A percentile compares a stretch with the other conserved stretches of the same genome.
phyloP scores from a whole-genome alignment of 768 basidiomycete genomes.

The Tulasnella sp. region DNA sequence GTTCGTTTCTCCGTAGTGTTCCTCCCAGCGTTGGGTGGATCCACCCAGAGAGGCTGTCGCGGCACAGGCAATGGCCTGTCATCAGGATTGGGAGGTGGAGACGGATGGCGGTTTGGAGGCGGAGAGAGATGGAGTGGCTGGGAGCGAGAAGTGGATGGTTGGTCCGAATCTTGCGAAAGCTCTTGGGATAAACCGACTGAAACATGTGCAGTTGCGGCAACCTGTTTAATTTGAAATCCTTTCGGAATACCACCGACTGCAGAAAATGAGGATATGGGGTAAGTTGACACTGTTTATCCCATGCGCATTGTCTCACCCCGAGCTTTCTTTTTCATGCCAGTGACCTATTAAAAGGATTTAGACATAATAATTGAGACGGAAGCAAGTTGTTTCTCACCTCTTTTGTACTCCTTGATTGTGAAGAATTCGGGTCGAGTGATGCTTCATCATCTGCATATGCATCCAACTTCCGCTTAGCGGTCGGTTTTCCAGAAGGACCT shows the following conservation, averaged over 20 bases:
- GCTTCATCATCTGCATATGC: background rate
- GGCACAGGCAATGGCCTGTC: conserved; percentile 14
- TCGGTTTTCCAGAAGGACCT: background rate
- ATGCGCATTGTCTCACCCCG: background rate
- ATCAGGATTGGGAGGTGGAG: conserved; percentile 7
- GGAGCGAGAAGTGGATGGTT: background rate
- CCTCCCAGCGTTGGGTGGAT: background rate
- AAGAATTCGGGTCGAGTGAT: background rate
- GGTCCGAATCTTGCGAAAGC: background rate
- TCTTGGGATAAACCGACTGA: conserved; percentile 3
- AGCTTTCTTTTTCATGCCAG: background rate
- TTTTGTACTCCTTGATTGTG: background rate
- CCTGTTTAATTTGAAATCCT: conserved; percentile 11
- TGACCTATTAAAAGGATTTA: background rate
- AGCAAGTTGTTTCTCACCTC: background rate
- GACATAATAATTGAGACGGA: background rate
- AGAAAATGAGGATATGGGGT: background rate
- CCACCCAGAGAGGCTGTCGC: background rate
- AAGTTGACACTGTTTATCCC: background rate
- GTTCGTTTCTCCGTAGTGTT: background rate
- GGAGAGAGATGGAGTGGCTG: background rate
- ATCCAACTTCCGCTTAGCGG: conserved; percentile 14
- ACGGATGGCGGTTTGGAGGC: conserved; percentile 17
- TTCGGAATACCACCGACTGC: conserved; percentile 11
- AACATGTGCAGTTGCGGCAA: background rate